These are phyloP conservation scores for Sorghum bicolor DNA, from an alignment of 176 grass and related monocot genomes.

Conservation along the genomic window DNA sequence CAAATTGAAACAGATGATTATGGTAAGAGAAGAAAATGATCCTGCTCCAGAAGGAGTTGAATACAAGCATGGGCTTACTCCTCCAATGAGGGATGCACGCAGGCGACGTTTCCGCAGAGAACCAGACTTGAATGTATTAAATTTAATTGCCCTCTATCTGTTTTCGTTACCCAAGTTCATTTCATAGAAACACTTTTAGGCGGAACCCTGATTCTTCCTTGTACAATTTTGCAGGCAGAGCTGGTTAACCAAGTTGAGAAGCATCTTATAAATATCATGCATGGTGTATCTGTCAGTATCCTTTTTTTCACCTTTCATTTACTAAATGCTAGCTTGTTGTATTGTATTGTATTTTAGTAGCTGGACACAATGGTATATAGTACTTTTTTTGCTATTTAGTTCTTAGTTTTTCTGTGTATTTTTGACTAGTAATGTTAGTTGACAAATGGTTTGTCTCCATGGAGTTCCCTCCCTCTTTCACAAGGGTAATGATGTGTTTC, in stretches of 20 bases:
- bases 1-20: constrained; percentile 61
- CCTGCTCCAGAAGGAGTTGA: constrained; percentile 81
- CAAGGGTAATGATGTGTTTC: neutral
- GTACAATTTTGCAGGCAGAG: constrained; percentile 54
- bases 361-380: neutral
- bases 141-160: constrained; percentile 16
- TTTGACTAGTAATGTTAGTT: neutral
- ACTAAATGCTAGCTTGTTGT: constrained; percentile 5
- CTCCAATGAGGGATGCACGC: constrained; percentile 86
- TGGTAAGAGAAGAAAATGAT: constrained; percentile 76
- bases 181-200: constrained; percentile 14
- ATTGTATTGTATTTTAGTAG: constrained; percentile 3
- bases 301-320: constrained; percentile 41
- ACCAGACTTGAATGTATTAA: constrained; percentile 73
- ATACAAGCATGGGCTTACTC: constrained; percentile 90
- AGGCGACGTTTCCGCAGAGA: constrained; percentile 81
- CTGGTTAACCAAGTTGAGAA: constrained; percentile 72
- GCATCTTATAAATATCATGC: constrained; percentile 76
- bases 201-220: constrained; percentile 13
- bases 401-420: neutral
- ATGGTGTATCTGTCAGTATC: constrained; percentile 68
- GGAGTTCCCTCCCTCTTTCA: neutral
- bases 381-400: neutral
- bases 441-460: neutral
- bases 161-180: constrained; percentile 13